Evolutionary conservation across 805 yeast genomes (phyloP).

Genomic region (Candida endomychidarum): DNA sequence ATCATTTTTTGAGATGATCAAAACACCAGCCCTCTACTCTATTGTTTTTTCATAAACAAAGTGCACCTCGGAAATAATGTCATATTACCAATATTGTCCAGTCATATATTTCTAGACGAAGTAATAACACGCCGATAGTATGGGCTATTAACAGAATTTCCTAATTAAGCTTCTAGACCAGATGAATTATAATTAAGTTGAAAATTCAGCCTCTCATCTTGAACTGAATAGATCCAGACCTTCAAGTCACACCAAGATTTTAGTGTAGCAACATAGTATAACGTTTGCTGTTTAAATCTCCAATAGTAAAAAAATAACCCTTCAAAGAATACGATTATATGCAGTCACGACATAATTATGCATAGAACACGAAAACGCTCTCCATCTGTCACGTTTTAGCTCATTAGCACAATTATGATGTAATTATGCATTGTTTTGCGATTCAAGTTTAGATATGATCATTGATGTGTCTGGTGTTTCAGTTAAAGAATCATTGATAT

Average conservation of each 20-base stretch:
- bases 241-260: not conserved
- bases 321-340: not conserved
- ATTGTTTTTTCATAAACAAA: not conserved
- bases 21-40: slow-evolving; percentile 3
- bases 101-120: not conserved
- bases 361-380: not conserved
- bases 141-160: not conserved
- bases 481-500: too few relatives aligned
- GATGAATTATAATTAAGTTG: too few relatives aligned
- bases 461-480: too few relatives aligned
- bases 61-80: not conserved
- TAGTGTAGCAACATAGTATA: slow-evolving; percentile 2
- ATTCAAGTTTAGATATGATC: not conserved
- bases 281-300: slow-evolving; percentile 1
- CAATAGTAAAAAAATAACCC: not conserved
- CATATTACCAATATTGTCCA: not conserved
- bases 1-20: slow-evolving; percentile 4
- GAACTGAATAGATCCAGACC: too few relatives aligned
- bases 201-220: too few relatives aligned
- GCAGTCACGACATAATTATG: slow-evolving; percentile 1
- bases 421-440: not conserved
- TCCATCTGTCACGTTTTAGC: not conserved
- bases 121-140: not conserved
- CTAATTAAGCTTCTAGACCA: too few relatives aligned
- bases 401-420: slow-evolving; percentile 2